Evolutionary conservation across 805 yeast species (phyloP), one percentile per base, ranked within the genome.

Genomic region (Metschnikowia hibisci): DNA sequence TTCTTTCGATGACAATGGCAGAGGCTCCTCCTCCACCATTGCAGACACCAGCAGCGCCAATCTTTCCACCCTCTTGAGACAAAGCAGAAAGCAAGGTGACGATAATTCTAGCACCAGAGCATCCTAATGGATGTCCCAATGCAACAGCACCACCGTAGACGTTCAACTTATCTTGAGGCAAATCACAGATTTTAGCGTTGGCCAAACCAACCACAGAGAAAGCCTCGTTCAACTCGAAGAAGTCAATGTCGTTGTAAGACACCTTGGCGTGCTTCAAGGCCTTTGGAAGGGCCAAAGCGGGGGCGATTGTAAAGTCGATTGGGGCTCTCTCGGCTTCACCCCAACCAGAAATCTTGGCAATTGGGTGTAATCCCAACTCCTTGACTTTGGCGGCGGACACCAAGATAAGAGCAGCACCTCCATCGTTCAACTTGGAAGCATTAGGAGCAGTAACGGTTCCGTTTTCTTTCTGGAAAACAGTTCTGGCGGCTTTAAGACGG

Each of bases 11-110:
- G 48, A 93, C 87, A 58, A 93, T 74, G 20, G 98, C 83, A 44
- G 96, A 84, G 39, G 97, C 98, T 64, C 99, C 99, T 64, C 99
- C 99, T 60, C 99, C 99, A 74, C 99, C 99, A 67, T 93, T 93
- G 78, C 99, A 93, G 62, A 93, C 84, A 65, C 88, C 96, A 58
- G 96, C 97, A 54, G 81, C 88, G 65, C 99, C 99, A 55, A 82
- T 66, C 71, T 84, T 87, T 50, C 75, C 75, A 47, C 69, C 71
- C 74, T 93, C 98, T 72, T 91, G 96, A 30, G 67, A 53, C 61
- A 93, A 78, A 13, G 90, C 89, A 39, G 88, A 78, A 46, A 81
- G 58, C 66, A 93, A 77, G 23, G 99, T 93, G 53, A 87, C 90
- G 45, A 93, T 80, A 58, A 93, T 78, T 76, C 97, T 80, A 36